Conservation (phyloP, 257 asterid species). For the Rauvolfia tetraphylla region DNA sequence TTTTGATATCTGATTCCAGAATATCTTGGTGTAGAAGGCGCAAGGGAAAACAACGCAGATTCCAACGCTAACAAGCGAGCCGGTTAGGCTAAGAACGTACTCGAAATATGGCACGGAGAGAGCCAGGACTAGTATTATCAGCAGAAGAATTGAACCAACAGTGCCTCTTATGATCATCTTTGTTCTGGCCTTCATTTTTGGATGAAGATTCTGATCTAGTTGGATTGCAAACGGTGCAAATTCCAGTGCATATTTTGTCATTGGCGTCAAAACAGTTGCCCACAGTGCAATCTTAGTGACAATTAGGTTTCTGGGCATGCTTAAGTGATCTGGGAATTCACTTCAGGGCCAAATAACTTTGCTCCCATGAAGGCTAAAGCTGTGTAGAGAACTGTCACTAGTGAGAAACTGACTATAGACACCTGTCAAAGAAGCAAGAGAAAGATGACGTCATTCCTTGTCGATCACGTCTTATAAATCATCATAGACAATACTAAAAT, state of each 20-base stretch:
- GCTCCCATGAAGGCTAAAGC: conserved; percentile 69
- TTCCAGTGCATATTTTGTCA: conserved; percentile 76
- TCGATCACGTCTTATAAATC: too few species aligned
- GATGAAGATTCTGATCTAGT: conserved; percentile 48
- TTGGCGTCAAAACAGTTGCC: conserved; percentile 73
- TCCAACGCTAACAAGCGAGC: conserved; percentile 64
- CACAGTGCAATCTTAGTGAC: conserved; percentile 67
- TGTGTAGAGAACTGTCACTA: conserved; percentile 49
- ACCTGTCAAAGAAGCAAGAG: conserved; percentile 37
- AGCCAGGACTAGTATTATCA: conserved; percentile 46
- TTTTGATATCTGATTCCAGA: conserved; percentile 38
- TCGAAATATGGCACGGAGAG: conserved; percentile 64
- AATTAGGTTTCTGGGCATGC: conserved; percentile 47
- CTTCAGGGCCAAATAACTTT: conserved; percentile 59
- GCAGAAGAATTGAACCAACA: conserved; percentile 50
- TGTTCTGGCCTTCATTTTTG: conserved; percentile 37
- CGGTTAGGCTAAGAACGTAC: conserved; percentile 68
- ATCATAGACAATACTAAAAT: too few species aligned
- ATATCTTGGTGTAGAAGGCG: conserved; percentile 56
- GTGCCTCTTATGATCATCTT: conserved; percentile 48
- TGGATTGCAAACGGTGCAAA: conserved; percentile 70
- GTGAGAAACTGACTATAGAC: conserved; percentile 59
- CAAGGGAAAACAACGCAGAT: conserved; percentile 56
- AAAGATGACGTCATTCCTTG: neutral
- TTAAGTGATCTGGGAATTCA: conserved; percentile 59